These are phyloP conservation scores for Skeletonema menzelii DNA, from an alignment of 108 stramenopile genomes.

Conservation along the genomic window DNA sequence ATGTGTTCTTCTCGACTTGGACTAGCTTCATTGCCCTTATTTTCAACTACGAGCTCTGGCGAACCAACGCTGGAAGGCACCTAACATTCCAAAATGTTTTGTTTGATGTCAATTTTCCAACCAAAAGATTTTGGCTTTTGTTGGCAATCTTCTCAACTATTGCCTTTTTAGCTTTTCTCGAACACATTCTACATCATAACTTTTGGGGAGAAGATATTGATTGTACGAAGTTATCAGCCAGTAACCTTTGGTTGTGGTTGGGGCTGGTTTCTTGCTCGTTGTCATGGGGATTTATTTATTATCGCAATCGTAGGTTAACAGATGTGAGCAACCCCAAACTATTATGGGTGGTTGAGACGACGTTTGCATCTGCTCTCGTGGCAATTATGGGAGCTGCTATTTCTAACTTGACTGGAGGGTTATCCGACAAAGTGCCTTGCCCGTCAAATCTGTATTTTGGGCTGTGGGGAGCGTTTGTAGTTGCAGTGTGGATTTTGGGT, in stretches of 20 bases:
- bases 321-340: background rate
- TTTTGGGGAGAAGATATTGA: background rate
- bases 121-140: conserved; percentile 19
- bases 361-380: background rate
- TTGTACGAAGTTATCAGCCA: conserved; percentile 4
- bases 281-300: conserved; percentile 13
- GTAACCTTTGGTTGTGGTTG: conserved; percentile 28
- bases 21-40: conserved; percentile 31
- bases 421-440: conserved; percentile 16
- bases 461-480: conserved; percentile 20
- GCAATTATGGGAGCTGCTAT: conserved; percentile 11
- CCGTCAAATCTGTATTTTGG: conserved; percentile 36
- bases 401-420: conserved; percentile 13
- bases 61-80: conserved; percentile 22
- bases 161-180: background rate
- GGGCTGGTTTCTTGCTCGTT: background rate
- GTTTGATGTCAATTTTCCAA: conserved; percentile 7
- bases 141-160: conserved; percentile 26
- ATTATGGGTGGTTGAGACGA: background rate
- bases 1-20: conserved; percentile 79
- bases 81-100: conserved; percentile 23
- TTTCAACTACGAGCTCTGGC: conserved; percentile 31
- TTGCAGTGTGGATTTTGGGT: conserved; percentile 25
- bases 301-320: background rate
- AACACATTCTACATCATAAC: background rate